phyloP scores from a whole-genome alignment of 2,329 filamentous ascomycete species.

The Tolypocladium pustulatum region DNA sequence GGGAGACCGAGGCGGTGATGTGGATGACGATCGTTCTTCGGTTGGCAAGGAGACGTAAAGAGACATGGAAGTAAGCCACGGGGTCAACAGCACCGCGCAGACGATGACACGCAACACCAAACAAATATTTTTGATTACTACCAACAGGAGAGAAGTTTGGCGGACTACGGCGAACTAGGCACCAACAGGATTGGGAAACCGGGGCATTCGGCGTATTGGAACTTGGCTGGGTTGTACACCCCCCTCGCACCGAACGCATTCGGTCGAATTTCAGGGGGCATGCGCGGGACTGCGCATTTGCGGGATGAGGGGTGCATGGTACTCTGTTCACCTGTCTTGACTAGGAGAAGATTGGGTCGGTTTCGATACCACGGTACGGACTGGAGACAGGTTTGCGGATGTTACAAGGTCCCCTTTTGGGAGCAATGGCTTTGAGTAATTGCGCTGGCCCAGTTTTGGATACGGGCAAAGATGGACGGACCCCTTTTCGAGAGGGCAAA shows the following conservation, averaged over 20 bases:
- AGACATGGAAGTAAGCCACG: neutral
- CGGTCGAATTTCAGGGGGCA: neutral
- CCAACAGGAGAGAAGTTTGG: neutral
- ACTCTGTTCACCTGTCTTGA: neutral
- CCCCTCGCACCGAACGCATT: neutral
- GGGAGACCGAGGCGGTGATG: constrained; percentile 3
- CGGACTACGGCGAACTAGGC: neutral
- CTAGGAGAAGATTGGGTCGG: neutral
- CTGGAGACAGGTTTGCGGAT: neutral
- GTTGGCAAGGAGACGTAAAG: constrained; percentile 2
- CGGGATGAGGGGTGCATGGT: neutral
- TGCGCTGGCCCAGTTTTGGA: neutral
- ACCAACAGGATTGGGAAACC: neutral
- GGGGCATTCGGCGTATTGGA: neutral
- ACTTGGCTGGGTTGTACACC: neutral
- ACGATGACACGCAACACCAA: neutral
- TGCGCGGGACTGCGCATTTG: neutral
- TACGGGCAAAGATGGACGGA: neutral
- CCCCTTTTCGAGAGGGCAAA: too few relatives aligned
- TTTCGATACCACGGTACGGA: constrained; percentile 1
- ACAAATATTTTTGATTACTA: neutral
- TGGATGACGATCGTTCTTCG: constrained; percentile 4
- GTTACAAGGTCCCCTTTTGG: neutral
- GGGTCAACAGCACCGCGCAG: neutral
- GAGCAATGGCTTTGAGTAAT: neutral